A percentile compares a stretch with the other conserved stretches of the same genome.
These are phyloP conservation scores for Gonapodya prolifera DNA, from an alignment of 192 early-diverging fungal species.

Conservation along the genomic window DNA sequence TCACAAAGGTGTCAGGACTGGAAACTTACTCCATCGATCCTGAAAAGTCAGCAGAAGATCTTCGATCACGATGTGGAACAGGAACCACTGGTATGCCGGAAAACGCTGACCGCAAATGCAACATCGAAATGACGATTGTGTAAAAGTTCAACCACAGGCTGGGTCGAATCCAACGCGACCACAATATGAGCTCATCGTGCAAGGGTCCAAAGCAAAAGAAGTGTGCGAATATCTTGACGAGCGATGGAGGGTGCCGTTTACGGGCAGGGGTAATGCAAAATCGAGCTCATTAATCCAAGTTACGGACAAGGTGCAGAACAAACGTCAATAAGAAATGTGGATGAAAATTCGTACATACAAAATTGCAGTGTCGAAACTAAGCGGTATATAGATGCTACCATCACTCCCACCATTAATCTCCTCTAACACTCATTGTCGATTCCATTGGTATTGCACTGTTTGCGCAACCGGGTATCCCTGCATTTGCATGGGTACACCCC, in stretches of 20 bases:
- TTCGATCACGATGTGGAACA: constrained; percentile 51
- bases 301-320: neutral
- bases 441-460: neutral
- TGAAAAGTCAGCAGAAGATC: constrained; percentile 38
- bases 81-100: constrained; percentile 40
- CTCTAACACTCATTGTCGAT: neutral
- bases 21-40: constrained; percentile 51
- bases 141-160: constrained; percentile 31
- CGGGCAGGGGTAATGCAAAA: neutral
- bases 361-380: neutral
- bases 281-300: neutral
- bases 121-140: neutral
- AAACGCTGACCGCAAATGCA: neutral
- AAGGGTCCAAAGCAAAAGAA: constrained; percentile 57
- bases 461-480: neutral
- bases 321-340: neutral
- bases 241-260: constrained; percentile 21
- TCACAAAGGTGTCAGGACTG: constrained; percentile 49
- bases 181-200: constrained; percentile 55
- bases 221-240: constrained; percentile 32
- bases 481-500: neutral
- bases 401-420: neutral
- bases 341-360: neutral
- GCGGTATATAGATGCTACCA: neutral
- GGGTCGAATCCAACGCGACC: constrained; percentile 37